Evolutionary conservation across 768 basidiomycete genomes (phyloP), one percentile per base, ranked within the genome.

Genomic region (Calocera viscosa): DNA sequence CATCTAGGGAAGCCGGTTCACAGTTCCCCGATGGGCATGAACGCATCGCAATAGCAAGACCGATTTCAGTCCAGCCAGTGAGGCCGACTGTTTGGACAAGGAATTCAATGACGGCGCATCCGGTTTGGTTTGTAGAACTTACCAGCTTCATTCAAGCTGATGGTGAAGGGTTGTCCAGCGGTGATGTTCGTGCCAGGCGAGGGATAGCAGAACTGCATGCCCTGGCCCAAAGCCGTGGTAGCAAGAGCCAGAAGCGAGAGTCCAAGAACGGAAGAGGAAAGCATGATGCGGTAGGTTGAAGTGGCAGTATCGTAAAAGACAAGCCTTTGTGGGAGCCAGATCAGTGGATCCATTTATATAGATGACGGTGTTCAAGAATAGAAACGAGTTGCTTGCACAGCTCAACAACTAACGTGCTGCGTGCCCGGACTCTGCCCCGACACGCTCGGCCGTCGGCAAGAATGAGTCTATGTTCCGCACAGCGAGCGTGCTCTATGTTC

Each of bases 141-240:
- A 60, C 53, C 26, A 32, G 24, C 26, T 19, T 60, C 53, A 60
- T 60, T 60, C 26, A 60, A 26, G 53, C 53, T 60, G 53, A 60
- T 32, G 11, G 53, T 60, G 30, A 60, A 60, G 7, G 53, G 53
- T 19, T 28, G 26, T 5, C 53, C 53, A 28, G 53, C 53, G 11
- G 24, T 32, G 14, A 60, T 26, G 10, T 11, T 60, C 10, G 53
- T 28, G 26, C 53, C 53, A 16, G 30, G 14, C 53, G 53, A 10
- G 14, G 53, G 53, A 32, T 60, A 28, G 53, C 53, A 60, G 53
- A 60, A 60, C 53, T 26, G 24, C 53, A 60, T 60, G 14, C 30
- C 10, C 53, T 60, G 53, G 30, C 14, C 53, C 7, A 32, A 10
- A 5, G 53, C 30, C 14, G 24, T 28, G 10, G 30, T 32, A 5